Base-by-base conservation (phyloP, 495 filamentous ascomycete genomes). In the Aspergillus diversus region DNA sequence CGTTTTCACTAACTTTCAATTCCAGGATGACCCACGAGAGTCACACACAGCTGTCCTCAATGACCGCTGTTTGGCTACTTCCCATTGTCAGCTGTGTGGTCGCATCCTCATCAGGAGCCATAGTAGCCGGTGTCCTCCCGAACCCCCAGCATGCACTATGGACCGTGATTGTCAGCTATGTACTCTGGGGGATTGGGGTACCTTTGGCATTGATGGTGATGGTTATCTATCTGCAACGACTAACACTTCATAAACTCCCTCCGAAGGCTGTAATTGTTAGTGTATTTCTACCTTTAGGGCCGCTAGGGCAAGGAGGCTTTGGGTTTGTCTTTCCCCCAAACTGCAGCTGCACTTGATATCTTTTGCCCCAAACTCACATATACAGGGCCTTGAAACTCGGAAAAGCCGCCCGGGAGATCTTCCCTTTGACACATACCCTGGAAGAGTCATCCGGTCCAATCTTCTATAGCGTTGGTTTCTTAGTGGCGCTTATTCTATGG, bases 1-100 rank as follows among this genome's bases (percentile, higher is more conserved):
- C 1, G 21, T 34, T 39, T 17, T 0, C 33, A 43, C 37, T 52
- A 48, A 55, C 35, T 48, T 6, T 53, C 11, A 4, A 16, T 32
- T n/a, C 12, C 35, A 80, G 77, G 1, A 81, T 76, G 76, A 55
- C 72, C 3, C 63, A 74, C 27, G 60, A 57, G 15, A 53, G 48
- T 8, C 66, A 75, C 16, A 76, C 63, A 7, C 63, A 73, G n/a
- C 67, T 81, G 1, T 73, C 72, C 0, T 73, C 73, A 0, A 86
- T 89, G 79, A 89, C 84, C 3, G 87, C 86, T 0, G 75, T 76
- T 6, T 87, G 81, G 77, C 79, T 90, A 5, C 75, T 89, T 2
- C 86, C 87, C 12, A 83, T 90, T 21, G 85, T 89, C 34, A 70
- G 78, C 7, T 70, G 80, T 11, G 80, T 88, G 15, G 85, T 89